These are phyloP conservation scores for Aeschynomene evenia DNA, from an alignment of 306 rosid species.

Conservation along the genomic window DNA sequence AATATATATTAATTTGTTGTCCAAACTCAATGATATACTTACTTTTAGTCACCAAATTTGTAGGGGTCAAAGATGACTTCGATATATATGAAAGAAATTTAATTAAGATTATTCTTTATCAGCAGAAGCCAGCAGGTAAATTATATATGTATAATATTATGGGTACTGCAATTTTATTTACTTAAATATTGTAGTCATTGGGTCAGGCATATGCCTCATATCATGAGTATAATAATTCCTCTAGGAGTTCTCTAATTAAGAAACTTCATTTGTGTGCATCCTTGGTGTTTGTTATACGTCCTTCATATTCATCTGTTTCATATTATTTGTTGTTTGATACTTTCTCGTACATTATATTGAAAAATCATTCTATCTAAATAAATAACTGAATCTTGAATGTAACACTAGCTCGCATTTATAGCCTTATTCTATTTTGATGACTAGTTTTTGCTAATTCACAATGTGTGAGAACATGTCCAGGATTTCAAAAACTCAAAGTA, in stretches of 20 bases:
- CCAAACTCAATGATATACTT: background rate
- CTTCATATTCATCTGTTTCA: too few relatives aligned
- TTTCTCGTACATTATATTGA: too few relatives aligned
- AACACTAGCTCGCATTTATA: background rate
- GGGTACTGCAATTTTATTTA: background rate
- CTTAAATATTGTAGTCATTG: background rate
- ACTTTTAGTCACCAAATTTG: background rate
- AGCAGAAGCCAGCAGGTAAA: too few relatives aligned
- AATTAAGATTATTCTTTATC: background rate
- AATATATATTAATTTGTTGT: background rate
- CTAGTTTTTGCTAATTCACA: conserved; percentile 16
- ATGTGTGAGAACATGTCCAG: conserved; percentile 1
- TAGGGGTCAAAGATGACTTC: background rate
- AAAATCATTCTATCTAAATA: too few relatives aligned
- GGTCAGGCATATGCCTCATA: background rate
- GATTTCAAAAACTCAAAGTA: conserved; percentile 26
- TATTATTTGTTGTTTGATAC: too few relatives aligned
- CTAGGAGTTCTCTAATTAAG: background rate
- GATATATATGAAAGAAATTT: background rate
- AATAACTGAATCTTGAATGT: background rate
- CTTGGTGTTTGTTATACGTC: too few relatives aligned
- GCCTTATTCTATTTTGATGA: background rate
- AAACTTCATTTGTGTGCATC: conserved; percentile 3
- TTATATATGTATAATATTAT: background rate
- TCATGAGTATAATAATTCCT: background rate